Evolutionary conservation across 2,329 filamentous ascomycete genomes (phyloP), one percentile per base, ranked within the genome.

Genomic region (Tetracladium maxilliforme): DNA sequence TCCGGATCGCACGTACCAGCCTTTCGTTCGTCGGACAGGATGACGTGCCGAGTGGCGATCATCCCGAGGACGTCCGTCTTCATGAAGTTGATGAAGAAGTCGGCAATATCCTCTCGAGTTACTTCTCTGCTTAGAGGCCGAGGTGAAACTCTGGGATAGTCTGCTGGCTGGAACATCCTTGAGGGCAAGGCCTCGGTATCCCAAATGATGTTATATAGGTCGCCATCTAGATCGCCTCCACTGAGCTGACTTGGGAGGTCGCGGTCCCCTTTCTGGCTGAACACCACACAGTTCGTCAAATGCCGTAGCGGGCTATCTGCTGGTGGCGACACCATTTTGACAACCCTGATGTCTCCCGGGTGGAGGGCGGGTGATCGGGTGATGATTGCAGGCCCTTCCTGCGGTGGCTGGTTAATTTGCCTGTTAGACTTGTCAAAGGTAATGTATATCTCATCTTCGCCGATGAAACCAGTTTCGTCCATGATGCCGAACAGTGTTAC

Each of bases 1-100:
- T 61, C 47, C 0, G 23, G 11, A 27, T 71, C 48, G 2, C 50
- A 33, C 0, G 70, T 74, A 0, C 77, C 77, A 0, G 38, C 14
- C 0, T 36, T 19, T 14, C 48, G 44, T 28, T 68, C 57, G 39
- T 83, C 78, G 0, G 76, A 70, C 10, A 79, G 40, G 2, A 77
- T 59, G 35, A 71, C 58, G 38, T 83, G 77, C 3, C 61, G 49
- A 1, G 49, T 70, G 1, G 75, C 71, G 35, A 83, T 79, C 22
- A 72, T 42, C 0, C 73, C 74, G 3, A 81, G 47, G 11, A 70
- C 58, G 36, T 81, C 72, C 1, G 64, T 68, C 31, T 63, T 58
- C 70, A 82, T 80, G 32, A 82, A 83, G 10, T 71, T 56, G n/a
- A 92, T 59, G 33, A 92, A 90, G 47, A 87, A 90, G 8, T 77